Evolutionary conservation across 129 eudicot genomes (phyloP).

Genomic region (Calendula officinalis): DNA sequence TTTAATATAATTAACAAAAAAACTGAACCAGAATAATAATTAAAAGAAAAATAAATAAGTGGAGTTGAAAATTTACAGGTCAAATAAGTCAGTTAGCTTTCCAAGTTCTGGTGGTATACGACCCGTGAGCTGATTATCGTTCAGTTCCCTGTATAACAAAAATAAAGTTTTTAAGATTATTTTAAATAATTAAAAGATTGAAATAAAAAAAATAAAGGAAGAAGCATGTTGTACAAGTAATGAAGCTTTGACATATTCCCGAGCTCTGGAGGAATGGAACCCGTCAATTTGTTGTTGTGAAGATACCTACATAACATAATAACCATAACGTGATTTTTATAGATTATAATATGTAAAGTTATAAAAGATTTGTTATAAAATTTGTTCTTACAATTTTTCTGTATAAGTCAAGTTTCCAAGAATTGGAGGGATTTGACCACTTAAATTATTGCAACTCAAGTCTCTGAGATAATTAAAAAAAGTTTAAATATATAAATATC

Average conservation of each 20-base stretch:
- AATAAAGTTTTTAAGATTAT: not conserved
- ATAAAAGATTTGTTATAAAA: not conserved
- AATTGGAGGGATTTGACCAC: constrained; percentile 78
- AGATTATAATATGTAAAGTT: not conserved
- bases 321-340: not conserved
- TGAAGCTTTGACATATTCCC: constrained; percentile 97
- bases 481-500: not conserved
- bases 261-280: constrained; percentile 87
- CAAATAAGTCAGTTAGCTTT: constrained; percentile 84
- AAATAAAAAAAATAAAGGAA: not conserved
- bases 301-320: constrained; percentile 62
- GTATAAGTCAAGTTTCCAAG: constrained; percentile 86
- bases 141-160: constrained; percentile 61
- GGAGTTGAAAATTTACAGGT: constrained; percentile 53
- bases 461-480: constrained; percentile 50
- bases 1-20: not conserved
- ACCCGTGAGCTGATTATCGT: constrained; percentile 79
- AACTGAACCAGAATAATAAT: not conserved
- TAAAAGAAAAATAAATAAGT: constrained; percentile 6
- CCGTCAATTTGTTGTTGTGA: constrained; percentile 83
- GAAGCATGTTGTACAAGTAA: constrained; percentile 57
- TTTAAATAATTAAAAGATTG: not conserved
- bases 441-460: constrained; percentile 75
- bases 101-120: constrained; percentile 88
- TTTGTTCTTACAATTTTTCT: constrained; percentile 72